A percentile compares a stretch with the other conserved stretches of the same genome.
Conservation (phyloP, 2,329 filamentous ascomycete species). For the Daldinia sp. region DNA sequence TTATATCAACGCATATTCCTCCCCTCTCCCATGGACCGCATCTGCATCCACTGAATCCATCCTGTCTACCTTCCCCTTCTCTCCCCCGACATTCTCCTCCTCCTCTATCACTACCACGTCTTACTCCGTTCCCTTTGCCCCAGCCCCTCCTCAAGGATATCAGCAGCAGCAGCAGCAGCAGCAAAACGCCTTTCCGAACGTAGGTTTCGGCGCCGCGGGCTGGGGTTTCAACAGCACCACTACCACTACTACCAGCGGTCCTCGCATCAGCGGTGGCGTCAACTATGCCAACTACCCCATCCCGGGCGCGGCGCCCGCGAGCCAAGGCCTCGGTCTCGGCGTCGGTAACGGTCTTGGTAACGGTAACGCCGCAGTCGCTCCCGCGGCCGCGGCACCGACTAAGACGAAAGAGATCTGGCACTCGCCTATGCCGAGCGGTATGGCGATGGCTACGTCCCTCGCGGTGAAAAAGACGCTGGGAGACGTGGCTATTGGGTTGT, state of each 20-base stretch:
- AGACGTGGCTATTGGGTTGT: not conserved
- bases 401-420: not conserved
- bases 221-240: constrained; percentile 32
- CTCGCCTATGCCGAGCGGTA: constrained; percentile 7
- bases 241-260: not conserved
- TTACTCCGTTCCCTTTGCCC: not conserved
- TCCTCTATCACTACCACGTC: not conserved
- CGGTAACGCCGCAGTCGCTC: not conserved
- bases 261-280: not conserved
- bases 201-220: constrained; percentile 12
- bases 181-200: constrained; percentile 1
- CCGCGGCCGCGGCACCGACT: constrained; percentile 12
- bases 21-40: not conserved
- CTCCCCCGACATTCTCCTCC: not conserved
- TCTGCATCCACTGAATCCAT: not conserved
- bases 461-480: not conserved
- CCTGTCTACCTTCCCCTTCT: constrained; percentile 11
- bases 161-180: not conserved
- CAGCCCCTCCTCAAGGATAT: not conserved
- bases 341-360: too few relatives aligned
- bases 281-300: not conserved
- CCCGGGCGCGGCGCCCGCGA: not conserved
- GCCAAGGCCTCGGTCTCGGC: not conserved
- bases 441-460: constrained; percentile 13
- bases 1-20: constrained; percentile 9